Base-by-base conservation (phyloP, 352 stramenopile species). In the Pythium periplocum region DNA sequence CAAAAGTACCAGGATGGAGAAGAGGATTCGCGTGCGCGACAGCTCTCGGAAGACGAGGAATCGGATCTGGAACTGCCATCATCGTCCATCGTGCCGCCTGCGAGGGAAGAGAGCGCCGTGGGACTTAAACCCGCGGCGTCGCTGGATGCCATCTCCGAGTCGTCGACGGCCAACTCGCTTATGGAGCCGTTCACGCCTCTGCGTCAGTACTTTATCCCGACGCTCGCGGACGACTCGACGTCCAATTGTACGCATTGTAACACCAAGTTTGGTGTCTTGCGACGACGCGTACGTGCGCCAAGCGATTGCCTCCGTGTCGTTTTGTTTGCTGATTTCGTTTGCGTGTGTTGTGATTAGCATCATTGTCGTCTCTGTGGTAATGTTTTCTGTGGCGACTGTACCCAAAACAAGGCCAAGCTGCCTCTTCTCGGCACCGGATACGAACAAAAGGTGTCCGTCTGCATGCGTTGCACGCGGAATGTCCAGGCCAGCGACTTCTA, bases 301-400 rank as follows among this genome's bases (percentile, higher is more conserved):
- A 12, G 12, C 38, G 38, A 42, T 42, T 12, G 38, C 1, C 47
- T 26, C 17, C 17, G 17, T 26, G 17, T 26, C 17, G 17, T 26
- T 26, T 26, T 26, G 17, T 26, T 26, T 26, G 17, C 17, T 26
- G 17, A 26, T 26, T 26, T 26, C 17, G 17, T 26, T 26, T 26
- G 17, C 17, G 17, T 26, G 17, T 26, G 17, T 26, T 9, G 9
- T 36, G 39, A 33, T 44, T 44, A 86, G 75, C 75, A 92, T 51
- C 77, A 93, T 54, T 95, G 84, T 40, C 71, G 73, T 8, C 61
- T 95, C 7, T 95, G 84, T 48, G 84, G 84, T 2, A 71, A 78
- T 11, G 61, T 90, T 9, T 89, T 81, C 44, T 95, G 84, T 48
- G 71, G 59, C 1, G 82, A 95, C 11, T 95, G 84, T 54, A 87